phyloP scores from a whole-genome alignment of 2,329 filamentous ascomycete genomes.

The Xylaria sp. region DNA sequence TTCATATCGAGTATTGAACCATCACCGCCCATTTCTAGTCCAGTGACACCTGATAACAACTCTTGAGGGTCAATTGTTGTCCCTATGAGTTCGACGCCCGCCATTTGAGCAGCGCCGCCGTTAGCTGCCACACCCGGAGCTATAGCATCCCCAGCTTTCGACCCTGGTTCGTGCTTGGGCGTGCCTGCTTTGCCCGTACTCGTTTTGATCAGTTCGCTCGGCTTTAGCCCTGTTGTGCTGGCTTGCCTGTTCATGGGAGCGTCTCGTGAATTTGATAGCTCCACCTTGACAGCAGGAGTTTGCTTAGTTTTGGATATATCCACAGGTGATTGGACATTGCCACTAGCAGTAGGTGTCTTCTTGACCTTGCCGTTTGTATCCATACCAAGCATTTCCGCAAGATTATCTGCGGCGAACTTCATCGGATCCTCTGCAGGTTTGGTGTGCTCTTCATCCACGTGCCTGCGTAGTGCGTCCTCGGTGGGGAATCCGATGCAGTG shows the following conservation, averaged over 20 bases:
- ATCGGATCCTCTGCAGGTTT: slow-evolving; percentile 66
- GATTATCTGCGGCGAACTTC: slow-evolving; percentile 63
- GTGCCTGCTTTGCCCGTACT: slow-evolving; percentile 43
- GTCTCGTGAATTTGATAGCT: slow-evolving; percentile 64
- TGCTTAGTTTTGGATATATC: slow-evolving; percentile 61
- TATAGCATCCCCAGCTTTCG: slow-evolving; percentile 43
- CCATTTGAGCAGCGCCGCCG: slow-evolving; percentile 47
- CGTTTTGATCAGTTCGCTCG: slow-evolving; percentile 48
- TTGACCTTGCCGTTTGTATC: slow-evolving; percentile 61
- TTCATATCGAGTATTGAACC: slow-evolving; percentile 65
- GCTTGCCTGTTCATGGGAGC: slow-evolving; percentile 62
- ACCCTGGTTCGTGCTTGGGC: slow-evolving; percentile 40
- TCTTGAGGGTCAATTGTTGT: slow-evolving; percentile 63
- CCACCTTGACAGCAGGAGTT: slow-evolving; percentile 55
- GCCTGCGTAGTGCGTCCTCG: slow-evolving; percentile 64
- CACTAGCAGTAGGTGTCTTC: slow-evolving; percentile 48
- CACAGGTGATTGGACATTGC: slow-evolving; percentile 43
- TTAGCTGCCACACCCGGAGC: slow-evolving; percentile 30
- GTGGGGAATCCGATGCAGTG: slow-evolving; percentile 61
- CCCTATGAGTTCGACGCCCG: slow-evolving; percentile 12
- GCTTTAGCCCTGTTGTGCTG: slow-evolving; percentile 58
- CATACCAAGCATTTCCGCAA: slow-evolving; percentile 63
- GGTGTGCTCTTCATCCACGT: slow-evolving; percentile 69
- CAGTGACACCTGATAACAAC: slow-evolving; percentile 56
- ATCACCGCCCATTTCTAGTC: slow-evolving; percentile 55